These are phyloP conservation scores for Akebia trifoliata DNA, from an alignment of 164 flowering plant genomes.

Conservation along the genomic window DNA sequence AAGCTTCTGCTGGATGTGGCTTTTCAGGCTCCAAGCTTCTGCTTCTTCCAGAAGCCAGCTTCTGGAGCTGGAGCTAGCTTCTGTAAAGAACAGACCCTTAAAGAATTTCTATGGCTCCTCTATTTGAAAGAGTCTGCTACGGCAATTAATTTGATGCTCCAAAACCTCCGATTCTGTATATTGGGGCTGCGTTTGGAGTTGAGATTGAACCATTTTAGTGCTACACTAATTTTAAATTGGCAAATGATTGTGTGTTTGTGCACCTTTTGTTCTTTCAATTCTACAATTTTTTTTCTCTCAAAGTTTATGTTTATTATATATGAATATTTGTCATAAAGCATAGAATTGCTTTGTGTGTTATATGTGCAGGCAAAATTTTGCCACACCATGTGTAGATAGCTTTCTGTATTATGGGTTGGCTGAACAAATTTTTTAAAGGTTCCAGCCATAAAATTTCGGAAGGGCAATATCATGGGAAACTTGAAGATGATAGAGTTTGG, in stretches of 20 bases:
- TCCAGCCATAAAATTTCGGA: constrained; percentile 47
- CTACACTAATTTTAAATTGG: not conserved
- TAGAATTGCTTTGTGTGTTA: not conserved
- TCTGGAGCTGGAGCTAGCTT: too few relatives aligned
- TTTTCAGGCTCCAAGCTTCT: too few relatives aligned
- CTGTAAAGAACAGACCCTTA: too few relatives aligned
- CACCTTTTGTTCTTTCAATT: not conserved
- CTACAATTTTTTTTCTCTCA: not conserved
- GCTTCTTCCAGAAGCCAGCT: too few relatives aligned
- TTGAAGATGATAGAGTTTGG: constrained; percentile 41
- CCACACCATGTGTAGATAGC: constrained; percentile 34
- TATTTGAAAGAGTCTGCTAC: too few relatives aligned
- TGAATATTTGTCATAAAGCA: not conserved
- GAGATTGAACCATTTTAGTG: not conserved
- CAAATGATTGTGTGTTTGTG: not conserved
- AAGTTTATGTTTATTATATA: not conserved
- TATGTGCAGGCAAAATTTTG: constrained; percentile 25
- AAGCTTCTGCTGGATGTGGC: too few relatives aligned
- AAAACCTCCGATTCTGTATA: too few relatives aligned
- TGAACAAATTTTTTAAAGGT: constrained; percentile 66
- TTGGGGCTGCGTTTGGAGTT: too few relatives aligned
- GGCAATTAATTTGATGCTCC: too few relatives aligned
- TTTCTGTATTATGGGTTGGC: constrained; percentile 65
- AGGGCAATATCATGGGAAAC: constrained; percentile 48
- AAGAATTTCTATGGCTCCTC: too few relatives aligned